Percentiles rank a stretch among this genome's conserved stretches.
phyloP scores from a whole-genome alignment of 2,329 filamentous ascomycete genomes.

The Aspergillus sclerotialis region DNA sequence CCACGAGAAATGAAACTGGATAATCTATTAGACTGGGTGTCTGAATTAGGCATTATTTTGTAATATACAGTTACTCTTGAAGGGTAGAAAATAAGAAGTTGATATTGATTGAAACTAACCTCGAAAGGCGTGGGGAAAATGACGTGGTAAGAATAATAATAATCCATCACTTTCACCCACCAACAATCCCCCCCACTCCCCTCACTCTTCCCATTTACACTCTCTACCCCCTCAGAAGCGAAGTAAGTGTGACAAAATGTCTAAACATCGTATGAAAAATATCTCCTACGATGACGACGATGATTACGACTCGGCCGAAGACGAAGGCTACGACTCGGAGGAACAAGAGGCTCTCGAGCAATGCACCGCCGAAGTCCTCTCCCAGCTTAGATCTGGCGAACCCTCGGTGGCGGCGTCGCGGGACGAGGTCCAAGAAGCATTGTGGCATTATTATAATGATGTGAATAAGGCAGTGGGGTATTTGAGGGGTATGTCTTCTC shows the following conservation, averaged over 20 bases:
- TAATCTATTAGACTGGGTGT: too few species aligned
- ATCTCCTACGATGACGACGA: conserved; percentile 38
- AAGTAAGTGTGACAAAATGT: too few species aligned
- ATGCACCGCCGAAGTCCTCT: conserved; percentile 60
- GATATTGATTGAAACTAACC: too few species aligned
- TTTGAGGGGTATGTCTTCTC: conserved; percentile 53
- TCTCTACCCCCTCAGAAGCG: too few species aligned
- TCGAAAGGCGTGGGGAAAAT: too few species aligned
- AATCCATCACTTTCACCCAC: too few species aligned
- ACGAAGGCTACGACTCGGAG: conserved; percentile 37
- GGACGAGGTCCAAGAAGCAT: conserved; percentile 73
- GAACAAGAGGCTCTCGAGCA: conserved; percentile 53
- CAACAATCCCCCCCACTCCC: conserved; percentile 1
- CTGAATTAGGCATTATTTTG: too few species aligned
- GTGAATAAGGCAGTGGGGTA: conserved; percentile 78
- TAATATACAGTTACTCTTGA: too few species aligned
- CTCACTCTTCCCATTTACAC: conserved; percentile 3
- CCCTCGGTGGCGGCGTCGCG: conserved; percentile 56
- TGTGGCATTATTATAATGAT: conserved; percentile 97
- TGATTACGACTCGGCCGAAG: conserved; percentile 23
- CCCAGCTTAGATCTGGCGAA: conserved; percentile 55
- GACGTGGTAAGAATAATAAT: conserved; percentile 25
- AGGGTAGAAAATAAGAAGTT: too few species aligned
- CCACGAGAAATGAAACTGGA: too few species aligned
- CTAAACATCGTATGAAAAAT: conserved; percentile 39